phyloP scores from a whole-genome alignment of 768 basidiomycete species.

The Fomitopsis serialis region DNA sequence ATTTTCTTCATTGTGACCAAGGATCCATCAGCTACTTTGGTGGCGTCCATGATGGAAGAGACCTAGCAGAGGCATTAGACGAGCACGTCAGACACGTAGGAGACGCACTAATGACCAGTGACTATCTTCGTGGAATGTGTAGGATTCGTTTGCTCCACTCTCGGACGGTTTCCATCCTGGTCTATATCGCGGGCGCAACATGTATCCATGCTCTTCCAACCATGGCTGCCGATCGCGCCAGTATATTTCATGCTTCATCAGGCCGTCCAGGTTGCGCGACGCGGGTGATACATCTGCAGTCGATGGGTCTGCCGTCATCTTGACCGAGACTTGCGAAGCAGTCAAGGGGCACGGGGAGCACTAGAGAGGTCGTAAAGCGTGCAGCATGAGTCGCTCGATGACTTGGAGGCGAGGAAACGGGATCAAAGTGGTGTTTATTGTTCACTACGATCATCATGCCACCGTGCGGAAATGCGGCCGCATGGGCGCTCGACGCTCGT shows the following conservation, averaged over 20 bases:
- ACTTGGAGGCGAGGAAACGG: no score
- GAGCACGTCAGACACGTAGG: not conserved
- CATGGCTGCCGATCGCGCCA: constrained; percentile 10
- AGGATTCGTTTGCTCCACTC: not conserved
- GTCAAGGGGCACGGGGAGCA: no score
- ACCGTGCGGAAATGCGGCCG: no score
- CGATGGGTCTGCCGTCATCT: no score
- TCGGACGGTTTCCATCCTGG: constrained; percentile 11
- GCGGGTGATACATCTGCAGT: no score
- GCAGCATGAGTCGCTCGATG: no score
- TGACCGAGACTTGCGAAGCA: no score
- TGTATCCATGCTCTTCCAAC: constrained; percentile 13
- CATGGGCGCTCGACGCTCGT: no score
- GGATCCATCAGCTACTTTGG: constrained; percentile 9
- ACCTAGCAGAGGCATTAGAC: not conserved
- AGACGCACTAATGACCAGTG: not conserved
- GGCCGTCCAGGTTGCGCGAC: no score
- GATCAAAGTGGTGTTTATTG: no score
- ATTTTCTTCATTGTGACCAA: constrained; percentile 17
- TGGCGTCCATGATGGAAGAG: constrained; percentile 11
- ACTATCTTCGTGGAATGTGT: constrained; percentile 1
- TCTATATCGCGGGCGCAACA: constrained; percentile 15
- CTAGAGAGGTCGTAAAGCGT: no score
- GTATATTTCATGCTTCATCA: not conserved
- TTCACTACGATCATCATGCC: no score